phyloP scores from a whole-genome alignment of 148 eudicot genomes.

The Heliosperma pusillum region DNA sequence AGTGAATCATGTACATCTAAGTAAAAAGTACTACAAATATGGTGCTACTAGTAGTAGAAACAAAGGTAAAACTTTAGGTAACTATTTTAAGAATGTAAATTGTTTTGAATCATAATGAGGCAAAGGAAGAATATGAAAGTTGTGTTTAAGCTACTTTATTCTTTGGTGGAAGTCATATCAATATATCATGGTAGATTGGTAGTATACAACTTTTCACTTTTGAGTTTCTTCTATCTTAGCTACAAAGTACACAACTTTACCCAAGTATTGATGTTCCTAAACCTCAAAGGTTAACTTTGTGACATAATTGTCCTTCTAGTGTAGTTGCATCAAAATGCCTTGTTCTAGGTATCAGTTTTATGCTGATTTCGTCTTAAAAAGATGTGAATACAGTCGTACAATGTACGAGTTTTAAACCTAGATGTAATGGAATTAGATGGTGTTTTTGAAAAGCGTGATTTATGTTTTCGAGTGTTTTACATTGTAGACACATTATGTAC shows the following conservation, averaged over 20 bases:
- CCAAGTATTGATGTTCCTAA: slow-evolving; percentile 9
- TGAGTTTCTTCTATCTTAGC: slow-evolving; percentile 13
- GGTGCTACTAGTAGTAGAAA: no score
- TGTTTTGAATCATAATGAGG: slow-evolving; percentile 19
- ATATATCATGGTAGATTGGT: no score
- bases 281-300: background rate
- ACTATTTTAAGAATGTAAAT: slow-evolving; percentile 20
- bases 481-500: slow-evolving; percentile 74
- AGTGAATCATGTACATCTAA: slow-evolving; percentile 11
- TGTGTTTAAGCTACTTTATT: slow-evolving; percentile 16
- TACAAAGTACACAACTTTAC: background rate
- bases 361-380: background rate
- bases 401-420: no score
- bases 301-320: background rate
- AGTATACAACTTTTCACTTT: slow-evolving; percentile 23
- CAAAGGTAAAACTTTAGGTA: slow-evolving; percentile 3
- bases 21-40: no score
- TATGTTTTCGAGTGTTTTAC: slow-evolving; percentile 1
- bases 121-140: slow-evolving; percentile 21
- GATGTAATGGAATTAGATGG: background rate
- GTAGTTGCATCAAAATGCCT: background rate
- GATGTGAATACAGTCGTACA: no score
- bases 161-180: slow-evolving; percentile 26
- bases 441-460: background rate
- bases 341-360: background rate